Conservation (phyloP, 345 rosid genomes). For the Syzygium aromaticum region DNA sequence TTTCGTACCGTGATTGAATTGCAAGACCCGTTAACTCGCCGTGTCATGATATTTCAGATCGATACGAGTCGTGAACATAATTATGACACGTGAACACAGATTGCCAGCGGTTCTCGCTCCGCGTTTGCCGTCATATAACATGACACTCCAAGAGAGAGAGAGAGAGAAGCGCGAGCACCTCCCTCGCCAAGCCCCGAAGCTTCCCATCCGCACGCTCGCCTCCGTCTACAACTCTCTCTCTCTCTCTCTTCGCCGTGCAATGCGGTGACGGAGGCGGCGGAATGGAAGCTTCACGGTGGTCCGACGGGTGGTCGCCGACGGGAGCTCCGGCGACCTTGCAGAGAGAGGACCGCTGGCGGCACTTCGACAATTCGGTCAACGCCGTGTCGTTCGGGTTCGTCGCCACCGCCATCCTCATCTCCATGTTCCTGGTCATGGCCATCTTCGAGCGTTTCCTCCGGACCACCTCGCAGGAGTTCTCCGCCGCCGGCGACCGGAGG, state of each 20-base stretch:
- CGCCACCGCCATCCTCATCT: conserved; percentile 95
- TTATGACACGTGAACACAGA: background rate
- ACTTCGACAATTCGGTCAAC: conserved; percentile 65
- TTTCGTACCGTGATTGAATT: background rate
- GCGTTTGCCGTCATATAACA: background rate
- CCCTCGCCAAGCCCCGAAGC: background rate
- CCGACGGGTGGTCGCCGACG: conserved; percentile 46
- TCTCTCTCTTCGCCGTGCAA: background rate
- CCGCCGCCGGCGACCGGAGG: background rate
- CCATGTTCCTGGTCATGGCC: conserved; percentile 95
- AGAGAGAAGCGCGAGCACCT: background rate
- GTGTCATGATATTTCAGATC: fast-evolving
- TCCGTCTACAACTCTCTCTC: background rate
- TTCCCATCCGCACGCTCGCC: background rate
- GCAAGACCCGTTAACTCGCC: background rate
- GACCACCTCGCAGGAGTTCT: conserved; percentile 30
- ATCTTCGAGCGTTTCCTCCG: conserved; percentile 79
- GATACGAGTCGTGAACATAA: background rate
- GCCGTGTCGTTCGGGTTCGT: conserved; percentile 95
- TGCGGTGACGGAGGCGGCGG: background rate
- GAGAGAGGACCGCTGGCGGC: conserved; percentile 38
- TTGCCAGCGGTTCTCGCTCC: background rate
- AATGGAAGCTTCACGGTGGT: background rate
- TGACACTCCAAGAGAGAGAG: background rate
- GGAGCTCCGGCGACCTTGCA: conserved; percentile 60